These are phyloP conservation scores for Graphiopsis chlorocephala DNA, from an alignment of 2,329 filamentous ascomycete genomes.

Conservation along the genomic window DNA sequence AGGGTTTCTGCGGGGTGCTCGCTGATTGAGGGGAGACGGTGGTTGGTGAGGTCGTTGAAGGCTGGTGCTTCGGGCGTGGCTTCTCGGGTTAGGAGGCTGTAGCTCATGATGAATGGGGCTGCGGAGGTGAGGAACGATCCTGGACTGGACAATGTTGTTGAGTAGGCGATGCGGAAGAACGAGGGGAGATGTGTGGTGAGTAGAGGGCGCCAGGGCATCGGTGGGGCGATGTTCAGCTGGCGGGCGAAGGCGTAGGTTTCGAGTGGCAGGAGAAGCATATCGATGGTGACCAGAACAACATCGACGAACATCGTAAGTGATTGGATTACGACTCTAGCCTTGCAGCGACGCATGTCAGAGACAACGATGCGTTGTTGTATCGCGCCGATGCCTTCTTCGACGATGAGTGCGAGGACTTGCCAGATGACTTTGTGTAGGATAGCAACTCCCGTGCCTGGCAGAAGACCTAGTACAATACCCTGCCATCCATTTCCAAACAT, in stretches of 20 bases:
- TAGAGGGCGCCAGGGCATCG: constrained; percentile 22
- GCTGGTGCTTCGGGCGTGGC: constrained; percentile 7
- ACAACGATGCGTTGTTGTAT: constrained; percentile 19
- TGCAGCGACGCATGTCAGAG: constrained; percentile 16
- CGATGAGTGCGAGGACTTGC: constrained; percentile 20
- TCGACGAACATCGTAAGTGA: constrained; percentile 19
- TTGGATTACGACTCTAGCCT: constrained; percentile 17
- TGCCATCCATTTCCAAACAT: constrained; percentile 14
- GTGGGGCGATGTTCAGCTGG: constrained; percentile 26
- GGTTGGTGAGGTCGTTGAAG: constrained; percentile 24
- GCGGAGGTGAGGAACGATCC: constrained; percentile 6
- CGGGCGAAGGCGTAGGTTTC: constrained; percentile 27
- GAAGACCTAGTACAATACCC: constrained; percentile 16
- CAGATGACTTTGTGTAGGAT: constrained; percentile 19
- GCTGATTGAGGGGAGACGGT: constrained; percentile 24
- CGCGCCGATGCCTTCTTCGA: constrained; percentile 20
- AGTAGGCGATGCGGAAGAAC: constrained; percentile 22
- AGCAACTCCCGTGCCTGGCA: constrained; percentile 22
- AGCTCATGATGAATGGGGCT: constrained; percentile 18
- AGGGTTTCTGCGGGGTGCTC: constrained; percentile 7
- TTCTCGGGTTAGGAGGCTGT: constrained; percentile 6
- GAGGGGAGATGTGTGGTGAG: constrained; percentile 19
- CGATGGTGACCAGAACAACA: constrained; percentile 21
- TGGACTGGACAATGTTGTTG: constrained; percentile 9
- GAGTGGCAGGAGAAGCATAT: constrained; percentile 27